Evolutionary conservation across 139 green algal genomes (phyloP).

Genomic region (Edaphochlamys debaryana): DNA sequence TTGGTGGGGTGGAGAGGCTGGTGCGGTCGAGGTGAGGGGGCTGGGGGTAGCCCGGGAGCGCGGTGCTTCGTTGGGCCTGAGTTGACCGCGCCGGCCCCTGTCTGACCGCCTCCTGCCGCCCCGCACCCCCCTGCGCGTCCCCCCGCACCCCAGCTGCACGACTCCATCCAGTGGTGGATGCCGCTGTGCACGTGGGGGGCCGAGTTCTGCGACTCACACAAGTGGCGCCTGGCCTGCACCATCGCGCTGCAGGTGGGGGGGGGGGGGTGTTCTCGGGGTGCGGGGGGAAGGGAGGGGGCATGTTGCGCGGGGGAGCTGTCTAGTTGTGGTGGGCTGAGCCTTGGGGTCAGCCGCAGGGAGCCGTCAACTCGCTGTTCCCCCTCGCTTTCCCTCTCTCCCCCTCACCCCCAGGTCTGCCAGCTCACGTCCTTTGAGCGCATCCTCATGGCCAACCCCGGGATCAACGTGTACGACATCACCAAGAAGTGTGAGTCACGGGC

Average conservation of each 20-base stretch:
- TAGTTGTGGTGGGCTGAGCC: too few species aligned
- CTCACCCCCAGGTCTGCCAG: conserved; percentile 11
- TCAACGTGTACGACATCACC: conserved; percentile 89
- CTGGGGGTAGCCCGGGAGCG: too few species aligned
- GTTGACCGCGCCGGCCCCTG: too few species aligned
- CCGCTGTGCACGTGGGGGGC: conserved; percentile 69
- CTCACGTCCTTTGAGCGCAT: conserved; percentile 49
- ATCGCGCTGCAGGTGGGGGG: conserved; percentile 70
- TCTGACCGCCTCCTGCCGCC: too few species aligned
- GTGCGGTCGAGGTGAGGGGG: too few species aligned
- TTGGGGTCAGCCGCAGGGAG: too few species aligned
- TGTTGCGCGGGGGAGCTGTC: not conserved
- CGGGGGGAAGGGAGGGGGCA: not conserved
- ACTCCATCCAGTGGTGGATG: conserved; percentile 60
- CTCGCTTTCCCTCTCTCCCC: not conserved
- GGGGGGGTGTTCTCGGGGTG: not conserved
- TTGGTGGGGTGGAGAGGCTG: too few species aligned
- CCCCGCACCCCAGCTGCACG: conserved; percentile 38
- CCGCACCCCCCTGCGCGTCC: too few species aligned
- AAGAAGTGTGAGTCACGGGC: conserved; percentile 70
- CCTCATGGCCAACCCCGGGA: conserved; percentile 50
- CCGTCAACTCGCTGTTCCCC: too few species aligned
- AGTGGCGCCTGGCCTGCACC: conserved; percentile 68
- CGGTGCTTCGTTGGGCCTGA: too few species aligned
- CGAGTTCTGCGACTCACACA: conserved; percentile 64